Evolutionary conservation across 2,329 filamentous ascomycete genomes (phyloP), one percentile per base, ranked within the genome.

Genomic region (Oidium heveae): DNA sequence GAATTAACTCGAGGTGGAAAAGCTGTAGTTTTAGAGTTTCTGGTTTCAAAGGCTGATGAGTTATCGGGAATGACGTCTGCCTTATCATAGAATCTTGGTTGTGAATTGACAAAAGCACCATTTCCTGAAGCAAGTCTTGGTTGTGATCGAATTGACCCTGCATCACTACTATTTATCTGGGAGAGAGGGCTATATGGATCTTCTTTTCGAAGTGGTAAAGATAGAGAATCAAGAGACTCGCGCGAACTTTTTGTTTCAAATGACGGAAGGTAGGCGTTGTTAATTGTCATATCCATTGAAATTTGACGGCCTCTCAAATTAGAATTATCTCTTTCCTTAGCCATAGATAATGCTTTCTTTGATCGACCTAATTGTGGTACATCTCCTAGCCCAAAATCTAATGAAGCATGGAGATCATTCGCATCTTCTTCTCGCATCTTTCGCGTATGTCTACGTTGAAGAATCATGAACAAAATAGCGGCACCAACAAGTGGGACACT

Each of bases 221-320:
- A 84, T 59, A 96, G 72, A 2, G 87, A 93, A 66, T 88, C 80
- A 58, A 96, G 72, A 5, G 89, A 95, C 60, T 94, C 87, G 47
- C 79, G 77, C 0, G 89, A 95, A 63, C 77, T 74, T 44, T 91
- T 79, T 20, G 89, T 64, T 55, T 78, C 80, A 1, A 85, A 84
- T 4, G 91, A 88, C n/a, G 96, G 74, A n/a, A 98, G 75, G 66
- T 96, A 98, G 1, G 91, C 91, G 61, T 81, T 91, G 15, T 33
- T 79, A 74, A 88, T 77, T 61, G 79, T 76, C 75, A 89, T 59
- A 57, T 69, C 67, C 60, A 69, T 77, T 36, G 80, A 84, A 52
- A 82, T 67, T 61, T 82, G 78, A 39, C 72, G 70, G 51, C 70
- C 64, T 56, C 67, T 66, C 55, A 60, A 68, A 53, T 56, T 57